phyloP scores from a whole-genome alignment of 2,329 filamentous ascomycete genomes.

The Tolypocladium ovalisporum region DNA sequence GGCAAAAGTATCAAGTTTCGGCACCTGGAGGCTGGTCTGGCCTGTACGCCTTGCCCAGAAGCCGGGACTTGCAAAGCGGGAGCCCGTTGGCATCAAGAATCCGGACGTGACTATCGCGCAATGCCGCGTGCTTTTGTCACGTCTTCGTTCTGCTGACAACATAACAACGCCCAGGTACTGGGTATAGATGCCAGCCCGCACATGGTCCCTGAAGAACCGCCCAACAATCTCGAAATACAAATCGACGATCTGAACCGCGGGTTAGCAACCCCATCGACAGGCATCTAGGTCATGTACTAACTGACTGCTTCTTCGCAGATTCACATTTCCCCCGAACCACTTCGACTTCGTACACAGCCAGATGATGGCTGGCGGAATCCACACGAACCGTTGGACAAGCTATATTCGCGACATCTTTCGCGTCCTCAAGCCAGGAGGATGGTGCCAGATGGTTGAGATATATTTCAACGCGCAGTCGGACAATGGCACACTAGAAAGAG shows the following conservation, averaged over 20 bases:
- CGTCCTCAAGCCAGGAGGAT: conserved; percentile 64
- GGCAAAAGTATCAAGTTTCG: neutral
- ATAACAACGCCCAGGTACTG: conserved; percentile 41
- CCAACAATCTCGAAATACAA: conserved; percentile 59
- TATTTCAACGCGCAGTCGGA: conserved; percentile 80
- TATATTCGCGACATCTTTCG: conserved; percentile 69
- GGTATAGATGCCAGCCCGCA: conserved; percentile 63
- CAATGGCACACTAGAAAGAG: conserved; percentile 63
- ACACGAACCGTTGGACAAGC: conserved; percentile 58
- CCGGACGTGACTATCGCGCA: neutral
- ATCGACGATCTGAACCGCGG: conserved; percentile 61
- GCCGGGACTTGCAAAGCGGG: neutral
- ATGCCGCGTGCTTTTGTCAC: neutral
- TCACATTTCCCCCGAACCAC: conserved; percentile 56
- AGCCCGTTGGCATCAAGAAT: neutral
- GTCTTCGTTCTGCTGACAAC: neutral
- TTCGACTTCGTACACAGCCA: conserved; percentile 82
- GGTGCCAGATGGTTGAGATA: conserved; percentile 82
- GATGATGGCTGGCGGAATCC: conserved; percentile 60
- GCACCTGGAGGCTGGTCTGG: neutral
- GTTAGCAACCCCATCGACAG: conserved; percentile 21
- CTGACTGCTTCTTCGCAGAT: conserved; percentile 24
- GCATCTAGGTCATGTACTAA: neutral
- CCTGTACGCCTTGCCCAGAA: neutral
- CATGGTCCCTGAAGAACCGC: conserved; percentile 52